These are phyloP conservation scores for Massospora cicadina DNA, from an alignment of 371 early-diverging fungal species.

Conservation along the genomic window DNA sequence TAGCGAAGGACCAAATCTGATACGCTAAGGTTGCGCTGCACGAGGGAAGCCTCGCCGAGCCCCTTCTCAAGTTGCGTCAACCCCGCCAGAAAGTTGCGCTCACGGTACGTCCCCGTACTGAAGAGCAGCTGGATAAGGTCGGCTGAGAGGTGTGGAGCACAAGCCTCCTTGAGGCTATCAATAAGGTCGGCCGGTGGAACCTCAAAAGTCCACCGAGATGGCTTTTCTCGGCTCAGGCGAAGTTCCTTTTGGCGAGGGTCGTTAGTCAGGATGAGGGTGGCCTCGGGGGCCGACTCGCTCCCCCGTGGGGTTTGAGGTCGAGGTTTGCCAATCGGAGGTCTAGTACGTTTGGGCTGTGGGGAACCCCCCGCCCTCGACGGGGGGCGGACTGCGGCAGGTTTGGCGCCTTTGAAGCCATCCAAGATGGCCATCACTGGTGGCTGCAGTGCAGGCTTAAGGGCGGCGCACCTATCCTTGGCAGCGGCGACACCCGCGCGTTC, in stretches of 20 bases:
- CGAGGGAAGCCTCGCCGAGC: slow-evolving; percentile 12
- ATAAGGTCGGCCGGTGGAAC: slow-evolving; percentile 48
- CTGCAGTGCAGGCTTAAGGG: slow-evolving; percentile 41
- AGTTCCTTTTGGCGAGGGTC: slow-evolving; percentile 46
- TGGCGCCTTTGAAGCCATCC: slow-evolving; percentile 26
- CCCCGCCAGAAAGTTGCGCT: slow-evolving; percentile 47
- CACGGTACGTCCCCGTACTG: slow-evolving; percentile 63
- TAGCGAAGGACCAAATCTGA: slow-evolving; percentile 68
- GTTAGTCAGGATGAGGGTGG: slow-evolving; percentile 34
- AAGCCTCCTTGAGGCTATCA: slow-evolving; percentile 36
- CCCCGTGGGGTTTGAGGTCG: not conserved
- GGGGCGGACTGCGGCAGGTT: not conserved
- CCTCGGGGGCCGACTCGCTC: not conserved
- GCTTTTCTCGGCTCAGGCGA: slow-evolving; percentile 48
- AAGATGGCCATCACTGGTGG: slow-evolving; percentile 43
- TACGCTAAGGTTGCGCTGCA: slow-evolving; percentile 34
- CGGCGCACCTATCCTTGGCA: slow-evolving; percentile 33
- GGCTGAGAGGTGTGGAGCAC: slow-evolving; percentile 33
- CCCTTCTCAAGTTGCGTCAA: not conserved
- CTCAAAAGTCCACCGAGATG: slow-evolving; percentile 55
- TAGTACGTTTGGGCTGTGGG: not conserved
- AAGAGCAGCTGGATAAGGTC: slow-evolving; percentile 42
- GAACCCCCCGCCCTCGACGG: not conserved
- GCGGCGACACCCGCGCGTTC: slow-evolving; percentile 36
- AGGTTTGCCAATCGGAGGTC: not conserved